A percentile compares a stretch with the other conserved stretches of the same genome.
phyloP scores from a whole-genome alignment of 2,329 filamentous ascomycete species.

The Cercospora sojina region DNA sequence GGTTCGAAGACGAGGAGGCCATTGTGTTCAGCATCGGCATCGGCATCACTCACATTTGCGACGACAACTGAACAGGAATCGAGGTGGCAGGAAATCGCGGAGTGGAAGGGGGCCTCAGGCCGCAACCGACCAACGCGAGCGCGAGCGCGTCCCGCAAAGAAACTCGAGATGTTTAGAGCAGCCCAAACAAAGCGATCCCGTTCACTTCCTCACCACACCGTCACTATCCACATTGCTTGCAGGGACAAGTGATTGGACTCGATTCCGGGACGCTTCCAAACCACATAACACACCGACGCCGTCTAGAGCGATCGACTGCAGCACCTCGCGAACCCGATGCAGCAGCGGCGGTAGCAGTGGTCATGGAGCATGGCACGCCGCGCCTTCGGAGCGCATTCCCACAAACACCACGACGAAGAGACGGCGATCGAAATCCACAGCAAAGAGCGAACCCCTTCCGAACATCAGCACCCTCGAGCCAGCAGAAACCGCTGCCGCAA shows the following conservation, averaged over 20 bases:
- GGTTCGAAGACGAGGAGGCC: not conserved
- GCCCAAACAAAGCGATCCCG: not conserved
- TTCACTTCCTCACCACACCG: not conserved
- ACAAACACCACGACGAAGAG: slow-evolving; percentile 51
- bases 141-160: slow-evolving; percentile 4
- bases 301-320: not conserved
- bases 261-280: not conserved
- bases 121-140: not conserved
- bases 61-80: not conserved
- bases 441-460: slow-evolving; percentile 18
- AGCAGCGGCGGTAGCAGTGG: not conserved
- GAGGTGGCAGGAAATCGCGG: not conserved
- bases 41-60: not conserved
- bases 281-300: not conserved
- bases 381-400: slow-evolving; percentile 80
- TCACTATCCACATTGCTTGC: not conserved
- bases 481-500: slow-evolving; percentile 32
- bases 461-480: slow-evolving; percentile 28
- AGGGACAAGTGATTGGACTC: not conserved
- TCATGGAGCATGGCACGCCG: slow-evolving; percentile 58
- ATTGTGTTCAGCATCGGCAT: slow-evolving; percentile 4
- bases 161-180: slow-evolving; percentile 4
- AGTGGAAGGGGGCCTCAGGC: not conserved
- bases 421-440: slow-evolving; percentile 8
- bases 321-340: not conserved